phyloP scores from a whole-genome alignment of 371 early-diverging fungal genomes.

The Syncephalastrum monosporum region DNA sequence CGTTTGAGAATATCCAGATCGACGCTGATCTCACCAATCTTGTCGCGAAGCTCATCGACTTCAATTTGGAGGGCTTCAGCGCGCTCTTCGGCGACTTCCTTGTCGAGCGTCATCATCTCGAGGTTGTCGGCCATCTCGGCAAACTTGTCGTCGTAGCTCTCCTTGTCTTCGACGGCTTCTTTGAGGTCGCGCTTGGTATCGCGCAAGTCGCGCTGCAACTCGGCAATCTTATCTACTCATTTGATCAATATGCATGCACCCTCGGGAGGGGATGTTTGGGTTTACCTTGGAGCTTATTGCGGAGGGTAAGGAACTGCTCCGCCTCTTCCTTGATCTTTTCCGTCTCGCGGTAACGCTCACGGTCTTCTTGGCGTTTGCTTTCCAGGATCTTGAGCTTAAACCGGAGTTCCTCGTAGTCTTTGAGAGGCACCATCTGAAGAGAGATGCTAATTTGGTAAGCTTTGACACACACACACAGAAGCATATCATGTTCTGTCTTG shows the following conservation, averaged over 20 bases:
- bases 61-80: slow-evolving; percentile 80
- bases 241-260: not conserved
- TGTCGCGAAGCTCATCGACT: slow-evolving; percentile 71
- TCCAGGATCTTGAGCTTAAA: slow-evolving; percentile 79
- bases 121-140: slow-evolving; percentile 72
- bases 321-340: slow-evolving; percentile 76
- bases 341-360: slow-evolving; percentile 69
- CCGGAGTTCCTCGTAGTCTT: slow-evolving; percentile 82
- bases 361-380: slow-evolving; percentile 79
- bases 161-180: slow-evolving; percentile 60
- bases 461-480: not conserved
- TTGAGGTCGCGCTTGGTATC: slow-evolving; percentile 61
- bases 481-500: slow-evolving; percentile 3
- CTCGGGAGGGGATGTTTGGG: not conserved
- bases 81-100: slow-evolving; percentile 90
- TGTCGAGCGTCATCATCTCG: slow-evolving; percentile 88
- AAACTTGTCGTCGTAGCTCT: slow-evolving; percentile 63
- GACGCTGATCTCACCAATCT: slow-evolving; percentile 75
- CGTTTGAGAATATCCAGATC: slow-evolving; percentile 70
- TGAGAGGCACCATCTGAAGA: slow-evolving; percentile 54
- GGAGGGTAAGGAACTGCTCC: slow-evolving; percentile 65
- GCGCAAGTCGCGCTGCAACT: slow-evolving; percentile 73
- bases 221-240: slow-evolving; percentile 54
- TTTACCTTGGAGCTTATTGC: slow-evolving; percentile 69
- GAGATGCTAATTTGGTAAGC: slow-evolving; percentile 20